phyloP scores from a whole-genome alignment of 768 basidiomycete species.

The Gloeophyllum trabeum region DNA sequence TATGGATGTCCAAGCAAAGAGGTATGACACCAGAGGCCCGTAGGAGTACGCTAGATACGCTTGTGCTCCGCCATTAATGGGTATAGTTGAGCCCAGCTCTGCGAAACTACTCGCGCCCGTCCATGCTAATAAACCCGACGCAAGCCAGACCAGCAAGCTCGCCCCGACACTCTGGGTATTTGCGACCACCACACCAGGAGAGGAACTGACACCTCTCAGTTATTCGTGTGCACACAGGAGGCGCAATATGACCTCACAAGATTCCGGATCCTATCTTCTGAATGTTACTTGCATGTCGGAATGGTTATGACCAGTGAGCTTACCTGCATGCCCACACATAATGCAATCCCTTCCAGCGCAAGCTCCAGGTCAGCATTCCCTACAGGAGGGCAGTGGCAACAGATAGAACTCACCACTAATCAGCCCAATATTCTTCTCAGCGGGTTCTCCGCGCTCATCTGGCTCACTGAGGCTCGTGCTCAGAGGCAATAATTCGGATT shows the following conservation, averaged over 20 bases:
- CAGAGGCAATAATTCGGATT: constrained; percentile 66
- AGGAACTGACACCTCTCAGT: constrained; percentile 42
- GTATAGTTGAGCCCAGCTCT: constrained; percentile 84
- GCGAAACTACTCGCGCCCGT: constrained; percentile 93
- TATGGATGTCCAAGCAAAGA: constrained; percentile 94
- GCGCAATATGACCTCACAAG: constrained; percentile 43
- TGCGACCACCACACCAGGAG: constrained; percentile 84
- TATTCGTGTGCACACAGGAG: constrained; percentile 1
- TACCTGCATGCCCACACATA: constrained; percentile 78
- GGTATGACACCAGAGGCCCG: constrained; percentile 76
- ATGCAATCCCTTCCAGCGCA: constrained; percentile 84
- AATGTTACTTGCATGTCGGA: not conserved
- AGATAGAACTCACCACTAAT: constrained; percentile 50
- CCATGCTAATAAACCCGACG: constrained; percentile 82
- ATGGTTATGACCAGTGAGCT: constrained; percentile 5
- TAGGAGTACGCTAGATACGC: constrained; percentile 87
- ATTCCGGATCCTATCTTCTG: constrained; percentile 83
- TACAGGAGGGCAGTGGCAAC: not conserved
- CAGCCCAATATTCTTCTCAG: constrained; percentile 68
- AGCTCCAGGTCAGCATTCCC: constrained; percentile 39
- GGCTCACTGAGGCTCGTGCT: constrained; percentile 69
- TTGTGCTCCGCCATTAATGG: constrained; percentile 53
- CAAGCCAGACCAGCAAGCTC: constrained; percentile 77
- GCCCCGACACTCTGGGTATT: constrained; percentile 87
- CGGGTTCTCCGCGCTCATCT: constrained; percentile 32